Evolutionary conservation across 805 yeast genomes (phyloP).

Genomic region (Clavispora santaluciae): DNA sequence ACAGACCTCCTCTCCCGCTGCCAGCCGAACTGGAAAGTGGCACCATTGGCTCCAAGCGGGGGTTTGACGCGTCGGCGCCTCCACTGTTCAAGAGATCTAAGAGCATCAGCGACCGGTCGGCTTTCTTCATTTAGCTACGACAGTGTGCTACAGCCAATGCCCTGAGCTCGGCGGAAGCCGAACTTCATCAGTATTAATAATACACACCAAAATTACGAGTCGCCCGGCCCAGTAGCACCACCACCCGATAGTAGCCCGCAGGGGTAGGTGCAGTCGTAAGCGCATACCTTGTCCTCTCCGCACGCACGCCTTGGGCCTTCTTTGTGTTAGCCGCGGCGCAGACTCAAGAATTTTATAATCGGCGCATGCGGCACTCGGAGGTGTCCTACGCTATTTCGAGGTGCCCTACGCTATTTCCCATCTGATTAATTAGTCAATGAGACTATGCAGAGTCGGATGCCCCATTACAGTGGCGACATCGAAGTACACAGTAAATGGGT

Average conservation of each 20-base stretch:
- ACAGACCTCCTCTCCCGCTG: not conserved
- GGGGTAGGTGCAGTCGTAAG: no score
- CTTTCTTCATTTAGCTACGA: not conserved
- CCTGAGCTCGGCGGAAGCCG: no score
- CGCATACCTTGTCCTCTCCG: not conserved
- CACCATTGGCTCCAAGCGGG: not conserved
- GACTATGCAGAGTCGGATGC: no score
- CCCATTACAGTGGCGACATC: no score
- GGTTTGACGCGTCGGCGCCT: not conserved
- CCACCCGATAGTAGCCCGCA: no score
- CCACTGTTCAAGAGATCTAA: not conserved
- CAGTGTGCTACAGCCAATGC: no score
- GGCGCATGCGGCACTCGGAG: not conserved
- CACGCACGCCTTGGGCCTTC: not conserved
- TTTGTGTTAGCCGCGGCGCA: not conserved
- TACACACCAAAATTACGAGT: not conserved
- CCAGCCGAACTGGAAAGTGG: not conserved
- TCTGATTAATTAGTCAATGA: no score
- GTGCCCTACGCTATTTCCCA: not conserved
- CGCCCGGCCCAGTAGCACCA: no score
- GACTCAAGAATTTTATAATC: not conserved
- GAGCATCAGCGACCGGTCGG: slow-evolving; percentile 1
- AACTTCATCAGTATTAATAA: not conserved
- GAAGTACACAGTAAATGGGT: no score
- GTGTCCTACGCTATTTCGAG: no score